Evolutionary conservation across 345 rosid genomes (phyloP).

Genomic region (Murraya paniculata): DNA sequence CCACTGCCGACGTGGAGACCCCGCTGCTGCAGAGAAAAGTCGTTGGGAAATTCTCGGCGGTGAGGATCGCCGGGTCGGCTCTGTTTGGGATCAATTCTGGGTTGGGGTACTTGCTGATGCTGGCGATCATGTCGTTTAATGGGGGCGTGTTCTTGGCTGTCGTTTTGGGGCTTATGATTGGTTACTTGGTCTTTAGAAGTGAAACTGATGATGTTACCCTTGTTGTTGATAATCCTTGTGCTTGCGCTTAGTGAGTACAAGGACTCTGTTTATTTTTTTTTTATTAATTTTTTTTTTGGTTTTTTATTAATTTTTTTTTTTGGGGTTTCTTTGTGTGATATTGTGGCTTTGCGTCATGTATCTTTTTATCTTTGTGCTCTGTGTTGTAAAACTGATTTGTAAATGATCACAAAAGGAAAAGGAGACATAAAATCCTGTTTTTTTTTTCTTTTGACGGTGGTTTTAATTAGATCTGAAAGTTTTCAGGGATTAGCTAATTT

Average conservation of each 20-base stretch:
- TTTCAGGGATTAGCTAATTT: not conserved
- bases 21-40: constrained; percentile 12
- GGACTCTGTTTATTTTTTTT: not conserved
- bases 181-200: constrained; percentile 53
- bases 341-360: not conserved
- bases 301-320: too few species aligned
- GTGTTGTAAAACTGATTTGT: too few species aligned
- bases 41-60: constrained; percentile 10
- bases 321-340: not conserved
- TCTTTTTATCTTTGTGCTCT: too few species aligned
- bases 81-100: constrained; percentile 68
- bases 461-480: not conserved
- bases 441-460: not conserved
- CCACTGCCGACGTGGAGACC: constrained; percentile 11
- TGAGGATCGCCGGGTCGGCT: constrained; percentile 34
- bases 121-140: constrained; percentile 83
- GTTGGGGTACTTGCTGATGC: constrained; percentile 76
- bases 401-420: too few species aligned
- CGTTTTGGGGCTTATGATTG: constrained; percentile 58
- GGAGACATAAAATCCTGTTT: too few species aligned
- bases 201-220: constrained; percentile 28
- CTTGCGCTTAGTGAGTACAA: constrained; percentile 42
- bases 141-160: constrained; percentile 78
- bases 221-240: constrained; percentile 48
- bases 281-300: not conserved